Evolutionary conservation across 345 rosid genomes (phyloP).

Genomic region (Dipteronia sinensis): DNA sequence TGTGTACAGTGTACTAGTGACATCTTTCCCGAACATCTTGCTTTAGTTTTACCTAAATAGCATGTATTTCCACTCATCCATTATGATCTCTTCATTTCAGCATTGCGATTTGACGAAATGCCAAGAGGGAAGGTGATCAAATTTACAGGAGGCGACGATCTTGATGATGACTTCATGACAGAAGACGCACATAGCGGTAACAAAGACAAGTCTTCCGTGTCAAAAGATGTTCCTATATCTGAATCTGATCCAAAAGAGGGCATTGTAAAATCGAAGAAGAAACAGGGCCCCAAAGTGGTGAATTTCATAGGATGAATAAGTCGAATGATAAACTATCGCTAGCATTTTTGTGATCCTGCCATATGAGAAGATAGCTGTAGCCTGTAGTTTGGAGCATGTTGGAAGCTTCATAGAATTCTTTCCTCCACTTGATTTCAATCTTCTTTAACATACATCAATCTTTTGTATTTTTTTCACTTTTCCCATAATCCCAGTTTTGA

Average conservation of each 20-base stretch:
- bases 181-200: slow-evolving; percentile 33
- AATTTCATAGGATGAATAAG: slow-evolving; percentile 55
- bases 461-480: not conserved
- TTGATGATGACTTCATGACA: slow-evolving; percentile 73
- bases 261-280: slow-evolving; percentile 46
- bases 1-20: too few species aligned
- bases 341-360: slow-evolving; percentile 8
- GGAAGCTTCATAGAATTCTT: not conserved
- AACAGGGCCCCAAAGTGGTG: slow-evolving; percentile 69
- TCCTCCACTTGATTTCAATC: too few species aligned
- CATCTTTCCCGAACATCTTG: not conserved
- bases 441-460: not conserved
- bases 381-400: not conserved
- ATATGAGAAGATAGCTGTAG: not conserved
- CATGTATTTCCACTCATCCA: not conserved
- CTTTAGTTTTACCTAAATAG: not conserved
- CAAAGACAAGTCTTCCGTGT: slow-evolving; percentile 32
- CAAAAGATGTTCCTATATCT: slow-evolving; percentile 21
- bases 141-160: slow-evolving; percentile 81
- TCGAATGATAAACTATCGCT: not conserved
- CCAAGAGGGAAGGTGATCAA: slow-evolving; percentile 64
- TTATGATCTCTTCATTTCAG: slow-evolving; percentile 37
- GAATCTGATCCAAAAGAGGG: slow-evolving; percentile 31
- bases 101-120: slow-evolving; percentile 32
- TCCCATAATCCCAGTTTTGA: not conserved